phyloP scores from a whole-genome alignment of 345 rosid species.

The Zanthoxylum bungeanum region DNA sequence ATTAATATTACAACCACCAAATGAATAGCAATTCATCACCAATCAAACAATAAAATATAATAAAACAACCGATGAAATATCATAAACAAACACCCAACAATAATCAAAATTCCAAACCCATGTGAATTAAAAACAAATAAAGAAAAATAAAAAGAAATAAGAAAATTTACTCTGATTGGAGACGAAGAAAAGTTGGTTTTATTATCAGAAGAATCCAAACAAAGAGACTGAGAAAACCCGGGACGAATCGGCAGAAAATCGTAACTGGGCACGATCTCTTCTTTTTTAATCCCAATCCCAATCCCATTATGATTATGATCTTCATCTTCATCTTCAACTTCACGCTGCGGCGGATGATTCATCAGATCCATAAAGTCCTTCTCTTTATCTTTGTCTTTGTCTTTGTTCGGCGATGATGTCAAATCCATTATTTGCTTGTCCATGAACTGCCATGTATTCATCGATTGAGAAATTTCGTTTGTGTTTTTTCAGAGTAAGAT shows the following conservation, averaged over 20 bases:
- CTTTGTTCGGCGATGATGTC: conserved; percentile 28
- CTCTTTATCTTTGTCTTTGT: too few relatives aligned
- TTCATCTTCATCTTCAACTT: conserved; percentile 32
- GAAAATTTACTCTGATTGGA: conserved; percentile 52
- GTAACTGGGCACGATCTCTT: conserved; percentile 77
- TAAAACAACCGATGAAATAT: neutral
- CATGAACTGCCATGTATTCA: conserved; percentile 64
- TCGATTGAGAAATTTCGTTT: too few relatives aligned
- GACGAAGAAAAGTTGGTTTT: conserved; percentile 27
- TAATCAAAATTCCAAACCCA: conserved; percentile 9
- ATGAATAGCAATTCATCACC: neutral
- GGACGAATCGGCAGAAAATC: conserved; percentile 82
- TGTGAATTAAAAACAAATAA: neutral
- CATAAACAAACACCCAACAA: neutral
- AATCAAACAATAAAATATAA: neutral
- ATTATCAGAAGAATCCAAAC: conserved; percentile 32
- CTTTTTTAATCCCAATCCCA: conserved; percentile 51
- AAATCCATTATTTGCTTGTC: conserved; percentile 91
- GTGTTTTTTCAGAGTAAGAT: too few relatives aligned
- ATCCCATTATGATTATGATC: too few relatives aligned
- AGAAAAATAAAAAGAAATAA: neutral
- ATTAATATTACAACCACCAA: too few relatives aligned
- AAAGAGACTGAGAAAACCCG: conserved; percentile 37
- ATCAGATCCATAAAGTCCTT: conserved; percentile 57
- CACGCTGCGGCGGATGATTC: conserved; percentile 41